These are phyloP conservation scores for Carex scoparia DNA, from an alignment of 176 grass and related monocot genomes.

Conservation along the genomic window DNA sequence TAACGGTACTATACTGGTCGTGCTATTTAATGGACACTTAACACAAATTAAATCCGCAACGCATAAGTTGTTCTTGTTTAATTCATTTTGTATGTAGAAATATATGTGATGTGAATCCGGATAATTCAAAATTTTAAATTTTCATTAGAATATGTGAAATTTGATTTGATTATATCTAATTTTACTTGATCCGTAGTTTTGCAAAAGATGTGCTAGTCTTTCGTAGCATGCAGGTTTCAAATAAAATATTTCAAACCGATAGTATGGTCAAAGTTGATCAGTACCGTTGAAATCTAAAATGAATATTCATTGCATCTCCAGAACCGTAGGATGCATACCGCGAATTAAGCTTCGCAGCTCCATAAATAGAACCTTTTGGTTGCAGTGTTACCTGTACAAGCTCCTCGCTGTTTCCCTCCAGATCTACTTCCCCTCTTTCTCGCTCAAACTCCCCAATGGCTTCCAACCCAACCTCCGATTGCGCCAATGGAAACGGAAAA, in stretches of 20 bases:
- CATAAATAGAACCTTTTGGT: conserved; percentile 15
- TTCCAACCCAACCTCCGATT: background rate
- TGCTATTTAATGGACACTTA: background rate
- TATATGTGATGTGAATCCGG: background rate
- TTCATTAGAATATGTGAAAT: background rate
- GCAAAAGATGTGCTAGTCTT: background rate
- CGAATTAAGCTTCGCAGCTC: background rate
- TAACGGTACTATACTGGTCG: background rate
- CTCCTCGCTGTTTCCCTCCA: background rate
- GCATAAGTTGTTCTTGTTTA: background rate
- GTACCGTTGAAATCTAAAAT: background rate
- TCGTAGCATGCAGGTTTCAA: background rate
- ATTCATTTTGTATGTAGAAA: background rate
- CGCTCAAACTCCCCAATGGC: conserved; percentile 24
- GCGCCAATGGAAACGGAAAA: background rate
- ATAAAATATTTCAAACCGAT: background rate
- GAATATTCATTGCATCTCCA: background rate
- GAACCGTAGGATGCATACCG: background rate
- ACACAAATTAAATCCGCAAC: background rate
- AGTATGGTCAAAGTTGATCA: background rate
- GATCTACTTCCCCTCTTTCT: conserved; percentile 20
- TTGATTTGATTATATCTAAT: background rate
- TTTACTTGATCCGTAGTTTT: background rate
- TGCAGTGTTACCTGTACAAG: background rate
- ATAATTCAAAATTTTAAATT: background rate